Conservation (phyloP, 352 stramenopile genomes). For the Saprolegnia diclina region DNA sequence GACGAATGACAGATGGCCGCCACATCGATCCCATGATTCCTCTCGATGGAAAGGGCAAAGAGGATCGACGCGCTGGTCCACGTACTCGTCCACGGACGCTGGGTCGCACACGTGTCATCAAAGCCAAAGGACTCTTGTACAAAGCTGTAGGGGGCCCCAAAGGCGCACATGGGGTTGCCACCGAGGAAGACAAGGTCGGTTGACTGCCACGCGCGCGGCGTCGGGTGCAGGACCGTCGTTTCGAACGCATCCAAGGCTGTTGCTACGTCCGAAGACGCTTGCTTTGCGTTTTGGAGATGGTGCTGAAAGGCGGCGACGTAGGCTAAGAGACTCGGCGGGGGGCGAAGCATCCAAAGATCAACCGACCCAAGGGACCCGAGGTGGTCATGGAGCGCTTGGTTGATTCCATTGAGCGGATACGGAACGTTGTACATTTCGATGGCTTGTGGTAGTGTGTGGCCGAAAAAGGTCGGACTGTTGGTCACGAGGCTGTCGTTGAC, state of each 20-base stretch:
- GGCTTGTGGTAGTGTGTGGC: not conserved
- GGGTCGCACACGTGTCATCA: constrained; percentile 6
- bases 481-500: constrained; percentile 12
- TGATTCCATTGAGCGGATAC: constrained; percentile 4
- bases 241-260: not conserved
- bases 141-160: constrained; percentile 2
- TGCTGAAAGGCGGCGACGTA: not conserved
- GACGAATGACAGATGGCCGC: not conserved
- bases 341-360: constrained; percentile 3
- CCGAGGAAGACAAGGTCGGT: not conserved
- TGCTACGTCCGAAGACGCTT: not conserved
- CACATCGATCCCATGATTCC: not conserved
- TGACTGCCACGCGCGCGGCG: not conserved
- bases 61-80: not conserved
- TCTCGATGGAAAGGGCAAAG: constrained; percentile 1
- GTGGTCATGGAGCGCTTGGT: constrained; percentile 1
- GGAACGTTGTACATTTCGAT: constrained; percentile 17
- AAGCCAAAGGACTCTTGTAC: constrained; percentile 23
- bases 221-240: not conserved
- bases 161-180: constrained; percentile 11
- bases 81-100: not conserved
- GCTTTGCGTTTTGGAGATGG: not conserved
- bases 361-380: constrained; percentile 10
- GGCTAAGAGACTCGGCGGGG: not conserved
- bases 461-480: constrained; percentile 7